Percentiles rank a stretch among this genome's conserved stretches.
These are phyloP conservation scores for Onygenales sp. DNA, from an alignment of 2,329 filamentous ascomycete genomes.

Conservation along the genomic window DNA sequence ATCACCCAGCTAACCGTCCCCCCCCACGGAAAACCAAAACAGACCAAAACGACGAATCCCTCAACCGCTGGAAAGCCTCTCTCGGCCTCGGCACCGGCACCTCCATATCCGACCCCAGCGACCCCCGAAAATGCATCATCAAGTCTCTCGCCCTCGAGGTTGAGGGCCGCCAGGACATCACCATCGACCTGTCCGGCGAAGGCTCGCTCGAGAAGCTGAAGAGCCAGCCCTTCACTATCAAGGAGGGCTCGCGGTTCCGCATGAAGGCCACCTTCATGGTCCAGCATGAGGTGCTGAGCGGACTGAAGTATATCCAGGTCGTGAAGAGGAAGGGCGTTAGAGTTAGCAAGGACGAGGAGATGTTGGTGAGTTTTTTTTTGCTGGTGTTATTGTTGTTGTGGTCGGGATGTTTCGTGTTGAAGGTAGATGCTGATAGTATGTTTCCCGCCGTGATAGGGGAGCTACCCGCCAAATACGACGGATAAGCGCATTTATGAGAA, in stretches of 20 bases:
- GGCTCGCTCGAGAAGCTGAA: slow-evolving; percentile 71
- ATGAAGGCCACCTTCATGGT: slow-evolving; percentile 95
- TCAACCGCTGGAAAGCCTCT: slow-evolving; percentile 95
- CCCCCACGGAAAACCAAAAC: slow-evolving; percentile 2
- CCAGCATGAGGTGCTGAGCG: slow-evolving; percentile 90
- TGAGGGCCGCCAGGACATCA: slow-evolving; percentile 71
- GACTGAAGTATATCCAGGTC: slow-evolving; percentile 89
- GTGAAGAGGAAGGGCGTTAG: slow-evolving; percentile 83
- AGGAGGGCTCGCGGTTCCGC: slow-evolving; percentile 86
- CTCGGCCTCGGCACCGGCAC: slow-evolving; percentile 70
- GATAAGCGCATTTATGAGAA: slow-evolving; percentile 80
- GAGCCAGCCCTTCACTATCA: slow-evolving; percentile 91
- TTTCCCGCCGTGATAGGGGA: slow-evolving; percentile 50
- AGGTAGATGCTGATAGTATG: not conserved
- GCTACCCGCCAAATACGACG: slow-evolving; percentile 85
- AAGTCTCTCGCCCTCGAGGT: slow-evolving; percentile 81
- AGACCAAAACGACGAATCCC: slow-evolving; percentile 76
- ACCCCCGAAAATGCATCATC: slow-evolving; percentile 88
- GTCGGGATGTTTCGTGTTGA: not conserved
- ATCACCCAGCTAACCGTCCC: not conserved
- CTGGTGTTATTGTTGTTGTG: not conserved
- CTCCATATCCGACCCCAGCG: slow-evolving; percentile 64
- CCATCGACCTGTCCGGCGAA: slow-evolving; percentile 71
- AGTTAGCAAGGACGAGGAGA: slow-evolving; percentile 90
- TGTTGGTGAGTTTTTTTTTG: slow-evolving; percentile 61